Evolutionary conservation across 1,284 basidiomycete species (phyloP).

Genomic region (Inonotus obliquus): DNA sequence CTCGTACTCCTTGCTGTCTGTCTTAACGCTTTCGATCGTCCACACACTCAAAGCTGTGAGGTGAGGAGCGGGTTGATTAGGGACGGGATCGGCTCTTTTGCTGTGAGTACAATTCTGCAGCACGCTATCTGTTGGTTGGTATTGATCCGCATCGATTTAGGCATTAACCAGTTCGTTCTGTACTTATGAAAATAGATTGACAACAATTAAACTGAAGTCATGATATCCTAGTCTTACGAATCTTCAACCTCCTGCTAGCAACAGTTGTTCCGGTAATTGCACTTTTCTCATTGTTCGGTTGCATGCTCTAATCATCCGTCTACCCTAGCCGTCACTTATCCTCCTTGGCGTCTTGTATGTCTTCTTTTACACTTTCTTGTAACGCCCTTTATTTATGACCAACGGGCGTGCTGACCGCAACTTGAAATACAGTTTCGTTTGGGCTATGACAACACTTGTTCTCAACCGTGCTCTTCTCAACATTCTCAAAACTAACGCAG

Average conservation of each 20-base stretch:
- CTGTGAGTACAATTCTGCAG: conserved; percentile 13
- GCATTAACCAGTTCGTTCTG: neutral
- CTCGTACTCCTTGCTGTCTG: conserved; percentile 18
- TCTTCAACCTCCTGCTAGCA: conserved; percentile 12
- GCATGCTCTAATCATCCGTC: neutral
- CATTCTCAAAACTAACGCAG: conserved; percentile 9
- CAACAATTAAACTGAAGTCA: no score
- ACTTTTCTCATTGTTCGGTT: neutral
- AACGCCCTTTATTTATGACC: neutral
- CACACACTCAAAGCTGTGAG: conserved; percentile 15
- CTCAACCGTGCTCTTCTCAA: conserved; percentile 18
- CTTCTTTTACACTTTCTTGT: no score
- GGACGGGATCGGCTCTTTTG: conserved; percentile 23
- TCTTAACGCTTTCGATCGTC: conserved; percentile 21
- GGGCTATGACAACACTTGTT: conserved; percentile 17
- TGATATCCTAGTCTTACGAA: conserved; percentile 1
- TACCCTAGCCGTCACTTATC: conserved; percentile 1
- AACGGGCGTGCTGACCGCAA: neutral
- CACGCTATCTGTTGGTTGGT: neutral
- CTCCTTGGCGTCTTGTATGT: conserved; percentile 6
- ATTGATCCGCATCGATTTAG: neutral
- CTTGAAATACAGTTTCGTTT: conserved; percentile 12
- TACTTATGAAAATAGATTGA: no score
- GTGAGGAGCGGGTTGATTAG: conserved; percentile 18
- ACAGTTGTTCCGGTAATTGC: conserved; percentile 1